phyloP scores from a whole-genome alignment of 805 yeast genomes.

The Barnettozyma botsteinii region DNA sequence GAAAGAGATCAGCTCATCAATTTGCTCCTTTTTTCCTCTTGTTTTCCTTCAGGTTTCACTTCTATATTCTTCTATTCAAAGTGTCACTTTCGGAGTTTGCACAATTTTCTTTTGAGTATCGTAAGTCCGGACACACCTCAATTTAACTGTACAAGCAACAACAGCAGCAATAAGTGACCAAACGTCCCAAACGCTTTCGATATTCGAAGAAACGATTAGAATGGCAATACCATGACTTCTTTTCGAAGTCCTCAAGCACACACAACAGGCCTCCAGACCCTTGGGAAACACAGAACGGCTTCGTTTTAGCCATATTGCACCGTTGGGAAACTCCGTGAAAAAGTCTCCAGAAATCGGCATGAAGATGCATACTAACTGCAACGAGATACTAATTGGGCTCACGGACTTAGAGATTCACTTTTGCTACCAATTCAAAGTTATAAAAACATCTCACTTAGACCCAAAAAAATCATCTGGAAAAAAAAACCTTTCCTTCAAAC shows the following conservation, averaged over 20 bases:
- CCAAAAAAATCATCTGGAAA: no score
- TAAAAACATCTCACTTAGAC: not conserved
- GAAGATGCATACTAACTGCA: not conserved
- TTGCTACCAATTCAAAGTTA: not conserved
- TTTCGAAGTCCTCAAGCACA: no score
- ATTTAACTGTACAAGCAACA: no score
- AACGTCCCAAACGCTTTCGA: no score
- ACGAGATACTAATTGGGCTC: not conserved
- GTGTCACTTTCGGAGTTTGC: conserved; percentile 2
- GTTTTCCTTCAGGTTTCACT: no score
- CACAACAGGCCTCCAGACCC: no score
- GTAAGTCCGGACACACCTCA: conserved; percentile 2
- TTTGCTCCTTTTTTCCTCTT: not conserved
- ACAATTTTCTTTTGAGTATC: no score
- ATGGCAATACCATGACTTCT: no score
- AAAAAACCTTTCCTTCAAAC: no score
- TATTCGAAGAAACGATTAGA: no score
- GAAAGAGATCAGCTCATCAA: not conserved
- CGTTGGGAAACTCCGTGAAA: conserved; percentile 6
- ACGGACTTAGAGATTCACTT: not conserved
- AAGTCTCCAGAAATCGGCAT: conserved; percentile 7
- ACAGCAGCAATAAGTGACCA: no score
- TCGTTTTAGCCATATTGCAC: not conserved
- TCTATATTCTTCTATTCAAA: no score
- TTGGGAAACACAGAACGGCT: not conserved